Evolutionary conservation across 345 rosid species (phyloP).

Genomic region (Populus tremula): DNA sequence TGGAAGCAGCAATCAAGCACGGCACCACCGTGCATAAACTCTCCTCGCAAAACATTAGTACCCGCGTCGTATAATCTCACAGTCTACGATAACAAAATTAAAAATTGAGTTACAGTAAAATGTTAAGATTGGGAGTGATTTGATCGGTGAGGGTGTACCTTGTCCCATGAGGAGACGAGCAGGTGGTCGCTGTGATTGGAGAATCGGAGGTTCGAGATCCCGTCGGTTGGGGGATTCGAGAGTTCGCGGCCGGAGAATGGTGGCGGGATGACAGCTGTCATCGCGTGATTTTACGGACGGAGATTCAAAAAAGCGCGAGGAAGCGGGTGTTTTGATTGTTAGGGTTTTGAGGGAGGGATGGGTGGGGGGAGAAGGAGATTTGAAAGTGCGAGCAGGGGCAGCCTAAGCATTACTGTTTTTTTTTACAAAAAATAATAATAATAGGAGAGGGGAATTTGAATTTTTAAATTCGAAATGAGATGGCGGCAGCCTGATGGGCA

Average conservation of each 20-base stretch:
- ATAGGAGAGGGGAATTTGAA: neutral
- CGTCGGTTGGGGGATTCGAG: constrained; percentile 79
- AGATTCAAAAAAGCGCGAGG: neutral
- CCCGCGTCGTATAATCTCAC: constrained; percentile 82
- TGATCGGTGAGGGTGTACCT: constrained; percentile 35
- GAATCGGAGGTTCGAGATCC: constrained; percentile 89
- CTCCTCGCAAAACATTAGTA: constrained; percentile 70
- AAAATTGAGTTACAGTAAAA: neutral
- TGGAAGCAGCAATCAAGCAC: constrained; percentile 98
- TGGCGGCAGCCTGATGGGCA: neutral
- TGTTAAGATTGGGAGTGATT: neutral
- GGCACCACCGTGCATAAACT: constrained; percentile 85
- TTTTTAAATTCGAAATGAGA: neutral
- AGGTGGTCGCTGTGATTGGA: constrained; percentile 92
- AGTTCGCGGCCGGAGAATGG: constrained; percentile 77
- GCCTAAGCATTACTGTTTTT: neutral
- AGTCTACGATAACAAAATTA: constrained; percentile 28
- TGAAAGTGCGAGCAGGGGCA: neutral
- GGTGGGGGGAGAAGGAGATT: neutral
- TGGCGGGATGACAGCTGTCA: constrained; percentile 52
- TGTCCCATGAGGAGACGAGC: constrained; percentile 98
- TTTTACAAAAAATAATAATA: neutral
- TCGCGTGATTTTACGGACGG: constrained; percentile 16
- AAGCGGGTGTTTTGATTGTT: neutral
- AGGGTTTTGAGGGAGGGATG: constrained; percentile 7